Base-by-base conservation (phyloP, 2,329 filamentous ascomycete species). In the Trichoderma koningii region DNA sequence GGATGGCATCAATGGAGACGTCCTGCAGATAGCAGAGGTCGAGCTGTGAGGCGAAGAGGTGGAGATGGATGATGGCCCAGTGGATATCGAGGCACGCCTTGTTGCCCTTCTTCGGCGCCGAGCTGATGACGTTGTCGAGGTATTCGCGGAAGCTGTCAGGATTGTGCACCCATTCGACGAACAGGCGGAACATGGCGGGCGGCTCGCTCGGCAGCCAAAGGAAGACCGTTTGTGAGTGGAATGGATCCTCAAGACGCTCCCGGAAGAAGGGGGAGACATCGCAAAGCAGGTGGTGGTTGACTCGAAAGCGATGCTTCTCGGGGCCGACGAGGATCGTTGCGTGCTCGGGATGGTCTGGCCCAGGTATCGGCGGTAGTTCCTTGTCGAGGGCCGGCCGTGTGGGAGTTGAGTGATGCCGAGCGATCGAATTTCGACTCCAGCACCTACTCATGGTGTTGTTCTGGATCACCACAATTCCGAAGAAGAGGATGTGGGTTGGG, bases 21-120 rank as follows among this genome's bases (percentile, higher is more conserved):
- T 87, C 85, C 70, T 87, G 85, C 9, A 87, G 77, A 9, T 77
- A 76, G 30, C 79, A 73, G 3, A 86, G 75, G 55, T 78, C 78
- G 68, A 85, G 79, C 62, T 79, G 76, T 3, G 83, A 80, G 50
- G 84, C 85, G 73, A 87, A 87, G 59, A 87, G 77, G 70, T 87
- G 85, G 14, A 87, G 76, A 42, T 80, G 80, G 61, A 86, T 81
- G 7, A 87, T 77, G 66, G 82, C 81, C 82, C 83, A 86, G 72
- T 85, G 84, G 5, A 86, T 75, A 34, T 77, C 77, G 69, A 76
- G 77, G 69, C 69, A 72, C 10, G 72, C 69, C 38, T 71, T 69
- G 19, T 70, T 65, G 19, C 70, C 71, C 26, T 73, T 70, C 55
- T 75, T 66, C 64, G 74, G 70, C 60, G 74, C 75, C 21, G 67